phyloP scores from a whole-genome alignment of 2,329 filamentous ascomycete genomes.

The Sphaerulina vaccinii region DNA sequence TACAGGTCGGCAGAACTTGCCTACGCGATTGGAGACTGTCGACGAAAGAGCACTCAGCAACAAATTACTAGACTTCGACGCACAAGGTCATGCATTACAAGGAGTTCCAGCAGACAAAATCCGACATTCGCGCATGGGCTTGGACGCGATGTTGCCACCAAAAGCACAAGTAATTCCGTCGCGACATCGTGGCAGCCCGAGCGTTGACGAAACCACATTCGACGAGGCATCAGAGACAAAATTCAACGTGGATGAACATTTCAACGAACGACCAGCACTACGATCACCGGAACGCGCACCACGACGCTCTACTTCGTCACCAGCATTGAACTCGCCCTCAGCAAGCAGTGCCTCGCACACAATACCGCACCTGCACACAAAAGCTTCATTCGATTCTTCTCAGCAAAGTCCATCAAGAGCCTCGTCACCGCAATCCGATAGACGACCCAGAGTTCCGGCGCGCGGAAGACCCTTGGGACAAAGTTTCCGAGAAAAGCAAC shows the following conservation, averaged over 20 bases:
- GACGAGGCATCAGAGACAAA: constrained; percentile 29
- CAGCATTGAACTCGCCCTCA: constrained; percentile 18
- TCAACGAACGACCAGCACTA: constrained; percentile 2
- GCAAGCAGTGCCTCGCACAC: constrained; percentile 16
- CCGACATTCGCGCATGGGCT: constrained; percentile 25
- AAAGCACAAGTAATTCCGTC: constrained; percentile 7
- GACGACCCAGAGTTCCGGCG: constrained; percentile 1
- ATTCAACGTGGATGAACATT: constrained; percentile 22
- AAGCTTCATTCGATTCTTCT: constrained; percentile 1
- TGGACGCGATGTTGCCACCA: background rate
- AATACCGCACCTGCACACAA: constrained; percentile 10
- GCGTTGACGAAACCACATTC: constrained; percentile 30
- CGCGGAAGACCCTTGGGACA: constrained; percentile 11
- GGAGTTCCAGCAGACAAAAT: constrained; percentile 11
- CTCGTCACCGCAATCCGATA: background rate
- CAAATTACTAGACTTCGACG: constrained; percentile 54
- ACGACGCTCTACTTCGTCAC: constrained; percentile 27
- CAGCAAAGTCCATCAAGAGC: constrained; percentile 5
- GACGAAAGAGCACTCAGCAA: constrained; percentile 53
- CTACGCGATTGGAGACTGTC: constrained; percentile 49
- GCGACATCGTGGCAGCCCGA: constrained; percentile 15
- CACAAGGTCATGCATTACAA: constrained; percentile 52
- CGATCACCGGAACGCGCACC: constrained; percentile 11
- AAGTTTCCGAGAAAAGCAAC: constrained; percentile 21
- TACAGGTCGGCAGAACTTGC: constrained; percentile 56